phyloP scores from a whole-genome alignment of 805 yeast genomes.

The Myxozyma neotropica region DNA sequence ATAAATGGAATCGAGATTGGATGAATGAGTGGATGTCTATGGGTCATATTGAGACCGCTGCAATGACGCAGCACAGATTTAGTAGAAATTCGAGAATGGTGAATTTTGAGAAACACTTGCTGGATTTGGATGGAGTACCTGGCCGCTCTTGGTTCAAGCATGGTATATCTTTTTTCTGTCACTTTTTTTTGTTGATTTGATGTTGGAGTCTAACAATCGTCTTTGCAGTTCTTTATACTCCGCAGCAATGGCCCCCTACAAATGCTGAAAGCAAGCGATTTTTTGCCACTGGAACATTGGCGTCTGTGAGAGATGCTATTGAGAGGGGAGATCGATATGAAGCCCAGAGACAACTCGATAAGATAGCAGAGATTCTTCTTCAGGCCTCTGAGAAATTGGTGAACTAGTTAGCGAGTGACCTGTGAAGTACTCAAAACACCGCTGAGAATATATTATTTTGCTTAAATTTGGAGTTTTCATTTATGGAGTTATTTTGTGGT shows the following conservation, averaged over 20 bases:
- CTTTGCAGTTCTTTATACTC: slow-evolving; percentile 59
- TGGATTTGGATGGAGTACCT: slow-evolving; percentile 53
- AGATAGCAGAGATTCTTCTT: slow-evolving; percentile 5
- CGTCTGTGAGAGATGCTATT: slow-evolving; percentile 72
- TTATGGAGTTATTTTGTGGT: too few species aligned
- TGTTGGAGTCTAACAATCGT: too few species aligned
- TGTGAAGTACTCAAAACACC: too few species aligned
- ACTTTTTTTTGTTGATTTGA: background rate
- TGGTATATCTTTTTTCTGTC: slow-evolving; percentile 46
- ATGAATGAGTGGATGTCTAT: slow-evolving; percentile 51
- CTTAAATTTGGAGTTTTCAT: too few species aligned
- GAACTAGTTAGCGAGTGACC: too few species aligned
- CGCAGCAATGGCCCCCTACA: slow-evolving; percentile 60
- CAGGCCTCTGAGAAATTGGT: slow-evolving; percentile 27
- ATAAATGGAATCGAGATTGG: slow-evolving; percentile 38
- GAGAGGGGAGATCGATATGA: slow-evolving; percentile 50
- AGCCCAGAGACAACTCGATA: slow-evolving; percentile 49
- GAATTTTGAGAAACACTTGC: slow-evolving; percentile 47
- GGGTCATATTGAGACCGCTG: slow-evolving; percentile 34
- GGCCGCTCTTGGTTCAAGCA: slow-evolving; percentile 62
- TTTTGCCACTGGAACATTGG: slow-evolving; percentile 53
- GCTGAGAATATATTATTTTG: too few species aligned
- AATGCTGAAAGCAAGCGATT: slow-evolving; percentile 33
- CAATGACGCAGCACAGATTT: slow-evolving; percentile 30
- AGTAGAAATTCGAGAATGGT: slow-evolving; percentile 48